A percentile compares a stretch with the other conserved stretches of the same genome.
Evolutionary conservation across 2,329 filamentous ascomycete genomes (phyloP).

Genomic region (Colletotrichum sp.): DNA sequence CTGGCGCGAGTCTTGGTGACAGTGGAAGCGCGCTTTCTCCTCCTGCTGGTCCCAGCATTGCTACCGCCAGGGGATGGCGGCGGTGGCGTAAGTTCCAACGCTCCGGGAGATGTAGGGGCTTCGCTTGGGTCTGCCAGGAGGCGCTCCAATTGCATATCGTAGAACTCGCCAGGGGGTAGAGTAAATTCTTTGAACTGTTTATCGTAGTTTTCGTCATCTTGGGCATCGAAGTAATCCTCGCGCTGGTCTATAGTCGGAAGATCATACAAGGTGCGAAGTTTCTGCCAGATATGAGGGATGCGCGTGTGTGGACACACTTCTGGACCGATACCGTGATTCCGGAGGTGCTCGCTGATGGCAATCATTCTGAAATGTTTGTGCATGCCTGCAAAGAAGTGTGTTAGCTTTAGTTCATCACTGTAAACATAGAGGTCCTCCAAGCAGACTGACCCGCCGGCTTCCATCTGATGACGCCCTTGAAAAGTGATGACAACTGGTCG

Average conservation of each 20-base stretch:
- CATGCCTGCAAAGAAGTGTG: constrained; percentile 64
- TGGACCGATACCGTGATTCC: constrained; percentile 80
- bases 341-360: constrained; percentile 79
- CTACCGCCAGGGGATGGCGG: constrained; percentile 18
- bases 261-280: constrained; percentile 84
- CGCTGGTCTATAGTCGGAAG: constrained; percentile 85
- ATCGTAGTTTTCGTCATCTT: constrained; percentile 62
- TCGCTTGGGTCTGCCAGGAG: constrained; percentile 51
- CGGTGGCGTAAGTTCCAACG: constrained; percentile 40
- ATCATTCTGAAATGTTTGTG: constrained; percentile 95
- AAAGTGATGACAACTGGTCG: constrained; percentile 89
- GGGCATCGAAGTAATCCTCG: constrained; percentile 63
- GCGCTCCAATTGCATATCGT: constrained; percentile 51
- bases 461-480: constrained; percentile 92
- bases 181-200: constrained; percentile 71
- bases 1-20: constrained; percentile 40
- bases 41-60: constrained; percentile 29
- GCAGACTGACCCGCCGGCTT: constrained; percentile 81
- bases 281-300: constrained; percentile 91
- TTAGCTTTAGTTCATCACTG: constrained; percentile 21
- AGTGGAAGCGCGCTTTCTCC: constrained; percentile 49
- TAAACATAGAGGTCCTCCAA: background rate
- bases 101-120: constrained; percentile 49
- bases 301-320: constrained; percentile 77
- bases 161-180: constrained; percentile 56